phyloP scores from a whole-genome alignment of 805 yeast genomes.

The Ogataea kodamae region DNA sequence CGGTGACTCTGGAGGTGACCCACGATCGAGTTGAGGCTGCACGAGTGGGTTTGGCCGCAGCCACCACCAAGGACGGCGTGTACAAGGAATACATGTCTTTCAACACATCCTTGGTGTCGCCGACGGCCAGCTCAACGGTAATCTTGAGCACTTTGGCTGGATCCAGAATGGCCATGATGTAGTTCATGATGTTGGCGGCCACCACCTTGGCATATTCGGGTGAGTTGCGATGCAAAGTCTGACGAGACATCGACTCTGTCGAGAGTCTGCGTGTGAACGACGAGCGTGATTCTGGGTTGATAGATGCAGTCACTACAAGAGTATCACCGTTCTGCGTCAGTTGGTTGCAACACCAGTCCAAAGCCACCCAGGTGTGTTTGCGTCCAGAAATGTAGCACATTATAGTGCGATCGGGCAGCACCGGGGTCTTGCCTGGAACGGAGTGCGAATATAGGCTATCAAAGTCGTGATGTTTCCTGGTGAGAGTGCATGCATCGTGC shows the following conservation, averaged over 20 bases:
- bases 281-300: conserved; percentile 31
- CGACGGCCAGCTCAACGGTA: conserved; percentile 59
- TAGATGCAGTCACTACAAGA: conserved; percentile 56
- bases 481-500: conserved; percentile 40
- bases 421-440: conserved; percentile 30
- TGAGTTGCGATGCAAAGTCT: conserved; percentile 30
- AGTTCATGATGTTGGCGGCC: conserved; percentile 50
- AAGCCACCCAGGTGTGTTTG: conserved; percentile 76
- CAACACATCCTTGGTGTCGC: conserved; percentile 52
- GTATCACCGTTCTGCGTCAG: conserved; percentile 64
- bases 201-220: conserved; percentile 47
- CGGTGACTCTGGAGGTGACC: conserved; percentile 60
- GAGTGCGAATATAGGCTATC: conserved; percentile 44
- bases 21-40: conserved; percentile 56
- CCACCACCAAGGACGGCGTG: conserved; percentile 55
- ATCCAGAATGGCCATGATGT: conserved; percentile 44
- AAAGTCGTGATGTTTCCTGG: conserved; percentile 45
- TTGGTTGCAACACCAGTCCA: conserved; percentile 62
- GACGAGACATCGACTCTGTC: conserved; percentile 10
- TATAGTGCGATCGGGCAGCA: conserved; percentile 50
- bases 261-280: conserved; percentile 25
- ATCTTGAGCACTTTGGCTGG: conserved; percentile 47
- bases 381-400: conserved; percentile 68
- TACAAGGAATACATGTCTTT: conserved; percentile 59
- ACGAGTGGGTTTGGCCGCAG: conserved; percentile 49